Conservation (phyloP, 2,329 filamentous ascomycete species). For the Xylariaceae sp. region DNA sequence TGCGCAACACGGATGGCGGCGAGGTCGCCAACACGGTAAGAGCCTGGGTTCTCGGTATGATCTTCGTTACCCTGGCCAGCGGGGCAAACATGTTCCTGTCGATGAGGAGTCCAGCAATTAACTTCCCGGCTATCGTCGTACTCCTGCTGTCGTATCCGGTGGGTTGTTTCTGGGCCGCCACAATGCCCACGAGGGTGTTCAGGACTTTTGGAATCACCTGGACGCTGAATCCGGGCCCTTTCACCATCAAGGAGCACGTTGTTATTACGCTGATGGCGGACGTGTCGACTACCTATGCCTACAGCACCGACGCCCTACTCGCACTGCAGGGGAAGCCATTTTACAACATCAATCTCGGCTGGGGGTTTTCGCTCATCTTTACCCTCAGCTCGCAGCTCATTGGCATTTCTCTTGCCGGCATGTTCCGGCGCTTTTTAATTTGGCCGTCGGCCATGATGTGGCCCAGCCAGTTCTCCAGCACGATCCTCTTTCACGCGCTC, state of each 20-base stretch:
- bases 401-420: conserved; percentile 49
- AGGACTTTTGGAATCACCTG: conserved; percentile 40
- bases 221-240: conserved; percentile 43
- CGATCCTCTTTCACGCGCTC: conserved; percentile 44
- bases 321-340: conserved; percentile 41
- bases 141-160: conserved; percentile 42
- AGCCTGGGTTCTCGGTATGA: conserved; percentile 43
- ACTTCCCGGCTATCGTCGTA: conserved; percentile 38
- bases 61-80: conserved; percentile 41
- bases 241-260: conserved; percentile 45
- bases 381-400: conserved; percentile 49
- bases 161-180: conserved; percentile 41
- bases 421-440: conserved; percentile 46
- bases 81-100: conserved; percentile 38
- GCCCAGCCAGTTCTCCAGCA: conserved; percentile 46
- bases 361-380: conserved; percentile 47
- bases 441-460: conserved; percentile 47
- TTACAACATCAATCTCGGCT: conserved; percentile 41
- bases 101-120: conserved; percentile 35
- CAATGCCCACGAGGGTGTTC: conserved; percentile 40
- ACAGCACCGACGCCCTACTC: conserved; percentile 39
- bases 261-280: conserved; percentile 44
- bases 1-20: conserved; percentile 42
- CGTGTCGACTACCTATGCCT: conserved; percentile 37
- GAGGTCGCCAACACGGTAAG: conserved; percentile 42